Base-by-base conservation (phyloP, 106 monocot species). In the Apostasia shenzhenica region DNA sequence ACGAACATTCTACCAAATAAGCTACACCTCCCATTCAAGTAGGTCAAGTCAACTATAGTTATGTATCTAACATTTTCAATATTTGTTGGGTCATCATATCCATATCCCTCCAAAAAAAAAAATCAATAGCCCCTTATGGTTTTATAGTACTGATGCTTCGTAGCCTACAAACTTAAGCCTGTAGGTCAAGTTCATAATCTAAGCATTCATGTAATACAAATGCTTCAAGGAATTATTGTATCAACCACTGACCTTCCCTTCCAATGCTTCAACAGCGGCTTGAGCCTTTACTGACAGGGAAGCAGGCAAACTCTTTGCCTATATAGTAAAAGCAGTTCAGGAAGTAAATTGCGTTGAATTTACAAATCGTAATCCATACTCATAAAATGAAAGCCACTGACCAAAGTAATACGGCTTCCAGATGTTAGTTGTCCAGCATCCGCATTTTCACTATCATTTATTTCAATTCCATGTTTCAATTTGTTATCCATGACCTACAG, bases 401-500 rank as follows among this genome's bases (percentile, higher is more conserved):
- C 94, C 81, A 91, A 57, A 66, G 81, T 79, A 70, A 53, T 54
- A 44, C 95, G 85, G 47, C 89, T 81, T 51, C 49, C 83, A 71
- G 75, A 51, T 67, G 51, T 83, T 14, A 88, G 55, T 13, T 71
- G 59, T 41, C 9, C 57, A 26, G 63, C 49, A 55, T 84, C 83
- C 68, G 68, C 46, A 49, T 70, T 73, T 75, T 72, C 61, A 56
- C 45, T 60, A 41, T 81, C 86, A 48, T 81, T 80, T 54, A 86
- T 70, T 66, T 84, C 84, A 45, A 81, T 55, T 69, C 91, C 88
- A 80, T 88, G 88, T 83, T 78, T 95, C 81, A 95, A 67, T 80
- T 95, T 91, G 60, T 82, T 84, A 69, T 95, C 95, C 76, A 73
- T 79, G 37, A 86, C 86, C 95, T 91, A 73, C 45, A 76, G 67